A percentile compares a stretch with the other conserved stretches of the same genome.
Conservation (phyloP, 2,329 filamentous ascomycete genomes). For the Penicillium corylophilum region DNA sequence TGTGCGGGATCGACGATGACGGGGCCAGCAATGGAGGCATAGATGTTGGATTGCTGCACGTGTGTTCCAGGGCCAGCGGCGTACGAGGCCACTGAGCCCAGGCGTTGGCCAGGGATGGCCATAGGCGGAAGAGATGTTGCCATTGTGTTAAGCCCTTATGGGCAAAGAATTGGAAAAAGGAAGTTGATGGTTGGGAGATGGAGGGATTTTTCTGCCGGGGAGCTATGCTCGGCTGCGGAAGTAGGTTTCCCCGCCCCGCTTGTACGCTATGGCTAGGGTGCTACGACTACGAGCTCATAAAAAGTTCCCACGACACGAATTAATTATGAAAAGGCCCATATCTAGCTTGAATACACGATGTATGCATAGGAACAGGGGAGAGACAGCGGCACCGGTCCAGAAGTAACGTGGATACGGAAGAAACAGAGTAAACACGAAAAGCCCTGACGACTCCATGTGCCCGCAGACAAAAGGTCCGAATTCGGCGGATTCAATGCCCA, state of each 20-base stretch:
- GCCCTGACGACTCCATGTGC: constrained; percentile 34
- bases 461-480: constrained; percentile 30
- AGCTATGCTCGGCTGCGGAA: constrained; percentile 15
- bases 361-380: constrained; percentile 28
- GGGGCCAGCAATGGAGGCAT: constrained; percentile 77
- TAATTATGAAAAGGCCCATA: constrained; percentile 25
- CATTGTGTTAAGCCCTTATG: constrained; percentile 22
- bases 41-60: constrained; percentile 70
- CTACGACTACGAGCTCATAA: neutral
- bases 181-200: constrained; percentile 1
- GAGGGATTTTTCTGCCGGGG: constrained; percentile 10
- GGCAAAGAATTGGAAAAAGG: neutral
- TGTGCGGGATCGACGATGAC: constrained; percentile 56
- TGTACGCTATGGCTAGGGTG: neutral
- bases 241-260: constrained; percentile 10
- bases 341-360: constrained; percentile 31
- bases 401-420: constrained; percentile 19
- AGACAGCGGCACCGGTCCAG: constrained; percentile 18
- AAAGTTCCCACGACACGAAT: constrained; percentile 5
- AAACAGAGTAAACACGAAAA: constrained; percentile 17
- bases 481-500: constrained; percentile 33
- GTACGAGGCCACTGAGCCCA: constrained; percentile 68
- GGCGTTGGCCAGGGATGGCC: constrained; percentile 77
- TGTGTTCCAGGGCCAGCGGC: constrained; percentile 80
- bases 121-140: constrained; percentile 44